These are phyloP conservation scores for Leucoagaricus sp. DNA, from an alignment of 1,284 basidiomycete species.

Conservation along the genomic window DNA sequence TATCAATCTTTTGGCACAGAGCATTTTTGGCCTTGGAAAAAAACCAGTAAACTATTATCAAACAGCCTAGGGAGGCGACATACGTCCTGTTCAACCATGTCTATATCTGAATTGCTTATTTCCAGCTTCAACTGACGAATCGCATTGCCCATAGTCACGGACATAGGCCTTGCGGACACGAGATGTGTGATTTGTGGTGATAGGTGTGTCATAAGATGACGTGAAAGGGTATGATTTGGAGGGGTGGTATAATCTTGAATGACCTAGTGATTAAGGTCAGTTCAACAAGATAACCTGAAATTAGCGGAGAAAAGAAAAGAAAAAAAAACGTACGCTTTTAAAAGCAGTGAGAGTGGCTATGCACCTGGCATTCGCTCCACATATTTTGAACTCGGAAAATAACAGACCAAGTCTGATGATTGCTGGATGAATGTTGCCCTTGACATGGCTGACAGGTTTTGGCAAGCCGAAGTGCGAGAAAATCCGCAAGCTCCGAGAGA, in stretches of 20 bases:
- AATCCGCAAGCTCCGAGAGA: constrained; percentile 66
- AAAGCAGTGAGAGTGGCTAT: constrained; percentile 86
- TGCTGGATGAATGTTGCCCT: constrained; percentile 83
- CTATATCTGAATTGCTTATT: constrained; percentile 90
- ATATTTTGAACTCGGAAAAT: constrained; percentile 85
- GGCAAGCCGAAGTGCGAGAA: constrained; percentile 83
- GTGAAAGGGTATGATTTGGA: constrained; percentile 78
- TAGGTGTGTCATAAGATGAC: constrained; percentile 85
- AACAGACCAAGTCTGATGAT: constrained; percentile 78
- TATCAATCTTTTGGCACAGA: constrained; percentile 86
- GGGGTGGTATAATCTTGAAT: constrained; percentile 88
- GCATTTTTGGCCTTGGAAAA: constrained; percentile 78
- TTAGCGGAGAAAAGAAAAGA: background rate
- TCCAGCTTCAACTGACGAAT: constrained; percentile 95
- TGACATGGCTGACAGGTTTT: constrained; percentile 59
- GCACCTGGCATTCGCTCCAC: constrained; percentile 86
- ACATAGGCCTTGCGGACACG: constrained; percentile 85
- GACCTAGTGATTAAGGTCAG: constrained; percentile 49
- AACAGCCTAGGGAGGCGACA: constrained; percentile 27
- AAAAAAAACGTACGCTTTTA: constrained; percentile 63
- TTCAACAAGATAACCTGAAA: too few relatives aligned
- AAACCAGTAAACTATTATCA: background rate
- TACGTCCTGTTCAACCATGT: constrained; percentile 93
- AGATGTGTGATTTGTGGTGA: constrained; percentile 92
- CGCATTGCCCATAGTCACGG: constrained; percentile 95